A percentile compares a stretch with the other conserved stretches of the same genome.
Conservation (phyloP, 2,329 filamentous ascomycete species). For the Penicillium sp. region DNA sequence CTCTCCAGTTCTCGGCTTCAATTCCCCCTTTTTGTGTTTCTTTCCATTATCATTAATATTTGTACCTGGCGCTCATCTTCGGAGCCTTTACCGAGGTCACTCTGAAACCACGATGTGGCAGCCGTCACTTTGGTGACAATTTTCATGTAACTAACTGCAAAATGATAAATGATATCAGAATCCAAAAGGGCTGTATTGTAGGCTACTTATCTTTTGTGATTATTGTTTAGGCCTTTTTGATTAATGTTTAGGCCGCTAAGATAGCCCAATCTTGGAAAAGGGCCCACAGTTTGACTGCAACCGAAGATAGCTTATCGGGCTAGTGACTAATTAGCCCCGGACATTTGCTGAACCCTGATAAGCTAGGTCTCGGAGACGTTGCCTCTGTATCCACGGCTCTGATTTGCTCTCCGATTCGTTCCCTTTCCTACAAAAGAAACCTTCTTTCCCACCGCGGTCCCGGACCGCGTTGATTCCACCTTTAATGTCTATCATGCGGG, state of each 20-base stretch:
- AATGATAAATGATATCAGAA: not conserved
- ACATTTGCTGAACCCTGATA: conserved; percentile 6
- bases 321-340: not conserved
- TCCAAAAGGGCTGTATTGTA: too few relatives aligned
- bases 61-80: conserved; percentile 33
- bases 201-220: not conserved
- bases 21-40: conserved; percentile 7
- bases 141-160: conserved; percentile 18
- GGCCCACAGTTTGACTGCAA: not conserved
- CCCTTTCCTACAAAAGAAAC: not conserved
- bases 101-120: conserved; percentile 27
- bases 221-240: not conserved
- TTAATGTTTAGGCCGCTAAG: not conserved
- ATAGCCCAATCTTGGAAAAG: too few relatives aligned
- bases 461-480: conserved; percentile 21
- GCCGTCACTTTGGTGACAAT: conserved; percentile 33
- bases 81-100: not conserved
- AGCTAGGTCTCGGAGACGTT: conserved; percentile 8
- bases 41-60: conserved; percentile 10
- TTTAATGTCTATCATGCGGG: conserved; percentile 20
- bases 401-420: not conserved
- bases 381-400: not conserved
- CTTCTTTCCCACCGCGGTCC: conserved; percentile 18
- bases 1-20: conserved; percentile 4
- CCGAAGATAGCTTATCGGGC: not conserved